A percentile compares a stretch with the other conserved stretches of the same genome.
These are phyloP conservation scores for Penicillium sp. DNA, from an alignment of 2,329 filamentous ascomycete species.

Conservation along the genomic window DNA sequence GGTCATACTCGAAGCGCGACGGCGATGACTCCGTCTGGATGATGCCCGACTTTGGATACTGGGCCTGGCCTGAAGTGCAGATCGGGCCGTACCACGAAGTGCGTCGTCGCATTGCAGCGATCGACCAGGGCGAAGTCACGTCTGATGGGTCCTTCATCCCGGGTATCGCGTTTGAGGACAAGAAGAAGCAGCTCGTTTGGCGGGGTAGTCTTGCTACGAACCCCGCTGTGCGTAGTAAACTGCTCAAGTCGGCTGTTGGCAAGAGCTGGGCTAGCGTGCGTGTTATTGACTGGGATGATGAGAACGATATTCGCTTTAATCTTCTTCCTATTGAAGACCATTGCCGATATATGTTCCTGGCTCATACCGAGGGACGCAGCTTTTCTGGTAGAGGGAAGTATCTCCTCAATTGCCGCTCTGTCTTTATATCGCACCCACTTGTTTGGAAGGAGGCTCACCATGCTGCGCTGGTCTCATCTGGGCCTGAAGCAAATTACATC, in stretches of 20 bases:
- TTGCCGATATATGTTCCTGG: constrained; percentile 55
- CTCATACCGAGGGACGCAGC: constrained; percentile 54
- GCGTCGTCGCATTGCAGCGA: constrained; percentile 35
- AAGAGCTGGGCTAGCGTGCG: constrained; percentile 50
- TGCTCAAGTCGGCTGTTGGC: constrained; percentile 39
- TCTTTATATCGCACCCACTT: constrained; percentile 50
- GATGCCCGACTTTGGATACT: constrained; percentile 56
- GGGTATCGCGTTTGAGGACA: constrained; percentile 32
- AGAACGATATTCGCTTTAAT: constrained; percentile 40
- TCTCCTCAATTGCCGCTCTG: constrained; percentile 51
- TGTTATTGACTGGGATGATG: constrained; percentile 42
- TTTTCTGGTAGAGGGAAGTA: constrained; percentile 57
- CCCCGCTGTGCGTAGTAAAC: constrained; percentile 37
- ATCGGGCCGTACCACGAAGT: constrained; percentile 47
- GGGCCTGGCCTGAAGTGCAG: constrained; percentile 52
- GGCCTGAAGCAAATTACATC: constrained; percentile 51
- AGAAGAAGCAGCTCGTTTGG: constrained; percentile 51
- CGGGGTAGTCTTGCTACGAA: constrained; percentile 45
- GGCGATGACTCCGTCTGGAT: constrained; percentile 48
- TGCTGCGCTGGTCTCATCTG: constrained; percentile 44
- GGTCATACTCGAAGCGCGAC: constrained; percentile 45
- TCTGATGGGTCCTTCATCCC: constrained; percentile 17
- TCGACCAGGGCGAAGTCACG: constrained; percentile 33
- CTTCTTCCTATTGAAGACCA: constrained; percentile 53
- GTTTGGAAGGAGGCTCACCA: constrained; percentile 52